These are phyloP conservation scores for Neurospora discreta DNA, from an alignment of 495 filamentous ascomycete species.

Conservation along the genomic window DNA sequence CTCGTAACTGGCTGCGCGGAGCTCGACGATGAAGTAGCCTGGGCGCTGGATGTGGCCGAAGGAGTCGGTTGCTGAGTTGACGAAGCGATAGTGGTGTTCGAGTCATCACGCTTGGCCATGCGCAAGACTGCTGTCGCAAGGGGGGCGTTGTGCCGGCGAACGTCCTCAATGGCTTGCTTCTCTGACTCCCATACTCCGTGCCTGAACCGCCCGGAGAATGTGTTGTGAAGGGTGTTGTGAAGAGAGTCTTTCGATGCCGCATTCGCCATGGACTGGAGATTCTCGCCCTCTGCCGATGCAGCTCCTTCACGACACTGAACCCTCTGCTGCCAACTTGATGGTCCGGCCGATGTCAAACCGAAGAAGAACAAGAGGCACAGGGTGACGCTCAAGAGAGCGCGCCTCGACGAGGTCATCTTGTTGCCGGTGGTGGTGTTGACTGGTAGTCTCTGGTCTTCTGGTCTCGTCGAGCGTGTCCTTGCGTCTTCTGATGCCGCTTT, in stretches of 20 bases:
- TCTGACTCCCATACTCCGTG: constrained; percentile 28
- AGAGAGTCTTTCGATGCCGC: constrained; percentile 26
- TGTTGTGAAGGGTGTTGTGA: constrained; percentile 28
- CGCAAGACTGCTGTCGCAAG: constrained; percentile 25
- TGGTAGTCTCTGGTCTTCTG: not conserved
- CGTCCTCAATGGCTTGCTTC: constrained; percentile 20
- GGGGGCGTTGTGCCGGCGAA: constrained; percentile 18
- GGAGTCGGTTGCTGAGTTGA: not conserved
- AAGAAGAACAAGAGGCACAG: constrained; percentile 20
- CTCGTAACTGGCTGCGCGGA: not conserved
- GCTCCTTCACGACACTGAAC: constrained; percentile 4
- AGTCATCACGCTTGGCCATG: constrained; percentile 28
- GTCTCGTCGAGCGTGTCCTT: not conserved
- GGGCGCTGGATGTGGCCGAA: constrained; percentile 1
- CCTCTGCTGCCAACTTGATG: not conserved
- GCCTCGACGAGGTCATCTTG: constrained; percentile 18
- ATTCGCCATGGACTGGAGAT: constrained; percentile 22
- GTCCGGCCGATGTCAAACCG: constrained; percentile 18
- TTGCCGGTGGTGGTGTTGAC: constrained; percentile 1
- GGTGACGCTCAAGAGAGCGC: constrained; percentile 18
- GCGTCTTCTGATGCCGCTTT: constrained; percentile 2
- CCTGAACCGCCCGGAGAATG: constrained; percentile 26
- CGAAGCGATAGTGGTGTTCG: constrained; percentile 5
- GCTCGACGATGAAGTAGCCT: not conserved
- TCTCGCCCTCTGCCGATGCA: not conserved